Conservation (phyloP, 257 asterid species). For the Ehretia macrophylla region DNA sequence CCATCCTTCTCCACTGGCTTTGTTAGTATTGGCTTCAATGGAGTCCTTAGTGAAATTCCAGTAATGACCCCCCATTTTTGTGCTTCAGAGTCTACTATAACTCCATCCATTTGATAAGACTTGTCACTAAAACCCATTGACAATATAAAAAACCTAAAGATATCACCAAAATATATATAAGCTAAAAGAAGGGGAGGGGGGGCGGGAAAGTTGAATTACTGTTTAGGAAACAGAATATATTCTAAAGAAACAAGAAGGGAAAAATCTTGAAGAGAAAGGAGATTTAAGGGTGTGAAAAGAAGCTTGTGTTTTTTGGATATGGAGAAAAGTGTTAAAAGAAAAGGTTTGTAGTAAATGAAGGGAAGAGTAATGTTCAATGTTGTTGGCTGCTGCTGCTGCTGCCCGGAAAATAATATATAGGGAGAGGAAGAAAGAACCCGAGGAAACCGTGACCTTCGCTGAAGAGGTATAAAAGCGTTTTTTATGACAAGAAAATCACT, state of each 20-base stretch:
- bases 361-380: slow-evolving; percentile 18
- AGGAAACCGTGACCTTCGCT: slow-evolving; percentile 30
- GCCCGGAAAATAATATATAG: not conserved
- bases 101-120: too few relatives aligned
- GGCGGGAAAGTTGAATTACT: not conserved
- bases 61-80: slow-evolving; percentile 38
- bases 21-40: slow-evolving; percentile 27
- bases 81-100: slow-evolving; percentile 15
- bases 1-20: slow-evolving; percentile 5
- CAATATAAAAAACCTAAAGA: not conserved
- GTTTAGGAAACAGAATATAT: slow-evolving; percentile 11
- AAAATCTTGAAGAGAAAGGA: slow-evolving; percentile 17
- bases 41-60: slow-evolving; percentile 30
- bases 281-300: slow-evolving; percentile 1
- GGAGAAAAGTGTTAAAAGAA: not conserved
- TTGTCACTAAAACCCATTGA: slow-evolving; percentile 16
- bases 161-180: slow-evolving; percentile 2
- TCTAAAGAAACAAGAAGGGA: slow-evolving; percentile 10
- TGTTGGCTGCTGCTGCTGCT: too few relatives aligned
- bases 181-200: not conserved
- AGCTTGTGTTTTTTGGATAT: slow-evolving; percentile 11
- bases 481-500: too few relatives aligned
- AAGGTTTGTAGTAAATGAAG: slow-evolving; percentile 7
- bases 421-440: slow-evolving; percentile 10
- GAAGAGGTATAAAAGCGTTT: too few relatives aligned